Evolutionary conservation across 768 basidiomycete genomes (phyloP).

Genomic region (Cyathus striatus): DNA sequence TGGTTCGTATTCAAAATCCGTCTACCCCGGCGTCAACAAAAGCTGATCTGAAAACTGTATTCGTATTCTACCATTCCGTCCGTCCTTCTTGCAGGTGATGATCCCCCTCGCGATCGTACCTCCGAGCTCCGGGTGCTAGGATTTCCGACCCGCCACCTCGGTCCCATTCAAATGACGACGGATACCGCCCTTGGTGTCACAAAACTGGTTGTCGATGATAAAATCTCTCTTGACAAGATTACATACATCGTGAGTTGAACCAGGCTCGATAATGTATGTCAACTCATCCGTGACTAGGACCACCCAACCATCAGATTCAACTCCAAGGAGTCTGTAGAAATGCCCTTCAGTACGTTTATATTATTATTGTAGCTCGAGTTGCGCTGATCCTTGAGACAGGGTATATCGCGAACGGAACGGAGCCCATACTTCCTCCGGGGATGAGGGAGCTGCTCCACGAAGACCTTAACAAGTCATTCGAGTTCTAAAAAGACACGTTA

Average conservation of each 20-base stretch:
- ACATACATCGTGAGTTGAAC: constrained; percentile 57
- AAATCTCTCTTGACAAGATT: constrained; percentile 69
- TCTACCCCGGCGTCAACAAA: background rate
- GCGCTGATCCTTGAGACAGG: constrained; percentile 19
- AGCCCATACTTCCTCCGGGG: constrained; percentile 81
- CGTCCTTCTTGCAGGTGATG: constrained; percentile 63
- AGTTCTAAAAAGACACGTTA: constrained; percentile 56
- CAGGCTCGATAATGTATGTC: background rate
- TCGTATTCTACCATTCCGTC: too few species aligned
- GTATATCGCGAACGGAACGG: constrained; percentile 43
- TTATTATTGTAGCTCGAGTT: background rate
- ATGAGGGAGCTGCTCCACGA: constrained; percentile 85
- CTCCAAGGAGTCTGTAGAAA: constrained; percentile 86
- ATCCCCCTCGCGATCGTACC: constrained; percentile 93
- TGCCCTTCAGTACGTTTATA: constrained; percentile 83
- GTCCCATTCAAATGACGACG: constrained; percentile 94
- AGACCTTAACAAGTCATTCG: constrained; percentile 84
- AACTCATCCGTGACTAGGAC: constrained; percentile 44
- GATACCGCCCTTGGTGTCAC: constrained; percentile 95
- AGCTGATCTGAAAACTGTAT: background rate
- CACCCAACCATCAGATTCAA: constrained; percentile 89
- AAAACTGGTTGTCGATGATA: constrained; percentile 73
- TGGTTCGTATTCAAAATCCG: constrained; percentile 22
- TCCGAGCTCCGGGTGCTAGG: constrained; percentile 81
- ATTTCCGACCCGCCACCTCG: constrained; percentile 83